phyloP scores from a whole-genome alignment of 495 filamentous ascomycete genomes.

The Xylaria castorea region DNA sequence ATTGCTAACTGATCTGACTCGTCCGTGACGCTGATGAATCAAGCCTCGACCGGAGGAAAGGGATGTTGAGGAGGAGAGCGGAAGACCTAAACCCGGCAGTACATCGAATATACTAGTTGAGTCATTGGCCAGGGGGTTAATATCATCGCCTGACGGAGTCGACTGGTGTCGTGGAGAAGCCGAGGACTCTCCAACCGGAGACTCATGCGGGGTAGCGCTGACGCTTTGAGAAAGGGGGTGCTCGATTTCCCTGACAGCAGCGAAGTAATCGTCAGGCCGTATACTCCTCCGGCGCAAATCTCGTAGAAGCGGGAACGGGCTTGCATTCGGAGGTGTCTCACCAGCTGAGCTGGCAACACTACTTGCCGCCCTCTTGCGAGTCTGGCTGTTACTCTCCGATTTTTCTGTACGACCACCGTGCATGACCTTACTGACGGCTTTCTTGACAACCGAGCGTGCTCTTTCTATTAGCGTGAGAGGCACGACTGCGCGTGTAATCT shows the following conservation, averaged over 20 bases:
- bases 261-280: slow-evolving; percentile 72
- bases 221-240: slow-evolving; percentile 87
- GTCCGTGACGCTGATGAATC: slow-evolving; percentile 43
- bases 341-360: slow-evolving; percentile 63
- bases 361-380: slow-evolving; percentile 62
- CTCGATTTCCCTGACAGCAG: slow-evolving; percentile 61
- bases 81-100: slow-evolving; percentile 52
- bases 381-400: slow-evolving; percentile 56
- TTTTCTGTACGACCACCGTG: slow-evolving; percentile 61
- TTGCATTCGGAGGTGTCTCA: slow-evolving; percentile 47
- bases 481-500: slow-evolving; percentile 89
- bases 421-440: slow-evolving; percentile 66
- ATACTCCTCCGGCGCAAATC: slow-evolving; percentile 71
- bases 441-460: slow-evolving; percentile 71
- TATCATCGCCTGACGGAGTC: slow-evolving; percentile 45
- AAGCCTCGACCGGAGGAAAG: slow-evolving; percentile 36
- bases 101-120: slow-evolving; percentile 49
- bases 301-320: slow-evolving; percentile 47
- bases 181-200: slow-evolving; percentile 43
- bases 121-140: slow-evolving; percentile 46
- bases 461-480: slow-evolving; percentile 86
- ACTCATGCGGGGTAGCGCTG: slow-evolving; percentile 72
- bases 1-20: slow-evolving; percentile 61
- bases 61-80: slow-evolving; percentile 62
- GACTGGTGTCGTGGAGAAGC: slow-evolving; percentile 53